Evolutionary conservation across 1,284 basidiomycete species (phyloP).

Genomic region (Heterobasidion irregulare): DNA sequence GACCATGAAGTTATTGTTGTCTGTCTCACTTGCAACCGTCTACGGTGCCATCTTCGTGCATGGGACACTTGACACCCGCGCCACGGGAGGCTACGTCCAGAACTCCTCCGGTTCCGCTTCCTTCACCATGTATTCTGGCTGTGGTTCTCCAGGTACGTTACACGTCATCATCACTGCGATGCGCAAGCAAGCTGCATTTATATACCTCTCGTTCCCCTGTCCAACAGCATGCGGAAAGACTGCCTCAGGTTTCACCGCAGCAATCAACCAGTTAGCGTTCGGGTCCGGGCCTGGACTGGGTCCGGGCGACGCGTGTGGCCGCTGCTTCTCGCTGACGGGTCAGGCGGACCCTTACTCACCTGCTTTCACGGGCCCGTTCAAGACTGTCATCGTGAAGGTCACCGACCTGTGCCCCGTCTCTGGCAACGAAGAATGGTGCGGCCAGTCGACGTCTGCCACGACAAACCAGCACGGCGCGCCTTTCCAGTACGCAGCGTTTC

Average conservation of each 20-base stretch:
- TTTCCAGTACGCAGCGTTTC: constrained; percentile 37
- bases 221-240: constrained; percentile 41
- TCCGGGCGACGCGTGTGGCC: constrained; percentile 52
- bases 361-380: constrained; percentile 40
- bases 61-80: constrained; percentile 9
- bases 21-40: not conserved
- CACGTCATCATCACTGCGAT: not conserved
- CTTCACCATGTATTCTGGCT: constrained; percentile 49
- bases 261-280: constrained; percentile 47
- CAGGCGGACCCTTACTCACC: constrained; percentile 44
- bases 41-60: not conserved
- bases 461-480: constrained; percentile 34
- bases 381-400: constrained; percentile 48
- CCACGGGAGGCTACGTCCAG: constrained; percentile 45
- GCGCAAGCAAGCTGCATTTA: not conserved
- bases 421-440: constrained; percentile 47
- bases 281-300: constrained; percentile 40
- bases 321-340: constrained; percentile 48
- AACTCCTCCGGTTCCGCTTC: constrained; percentile 39
- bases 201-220: not conserved
- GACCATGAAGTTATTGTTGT: not conserved
- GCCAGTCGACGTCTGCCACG: constrained; percentile 33
- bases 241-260: constrained; percentile 44
- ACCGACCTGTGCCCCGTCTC: constrained; percentile 41
- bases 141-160: constrained; percentile 31